These are phyloP conservation scores for Ambrosia trifida DNA, from an alignment of 129 eudicot genomes.

Conservation along the genomic window DNA sequence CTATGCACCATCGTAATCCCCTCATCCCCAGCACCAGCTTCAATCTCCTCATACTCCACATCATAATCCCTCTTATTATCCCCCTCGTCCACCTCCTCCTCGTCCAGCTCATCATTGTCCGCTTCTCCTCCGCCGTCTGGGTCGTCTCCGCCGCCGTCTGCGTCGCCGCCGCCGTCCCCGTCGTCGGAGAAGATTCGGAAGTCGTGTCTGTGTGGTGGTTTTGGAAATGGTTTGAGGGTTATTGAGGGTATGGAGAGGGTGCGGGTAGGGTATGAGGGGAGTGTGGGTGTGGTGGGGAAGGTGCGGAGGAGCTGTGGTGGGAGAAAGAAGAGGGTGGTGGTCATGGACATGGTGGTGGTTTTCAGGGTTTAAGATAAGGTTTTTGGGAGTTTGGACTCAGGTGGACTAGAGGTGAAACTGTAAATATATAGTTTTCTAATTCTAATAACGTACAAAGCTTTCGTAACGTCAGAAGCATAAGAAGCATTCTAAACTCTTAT, in stretches of 20 bases:
- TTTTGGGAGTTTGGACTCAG: constrained; percentile 15
- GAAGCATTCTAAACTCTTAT: too few relatives aligned
- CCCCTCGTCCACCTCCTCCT: constrained; percentile 77
- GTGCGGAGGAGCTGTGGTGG: constrained; percentile 33
- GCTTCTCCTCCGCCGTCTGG: constrained; percentile 42
- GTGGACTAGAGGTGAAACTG: neutral
- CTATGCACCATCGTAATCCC: constrained; percentile 58
- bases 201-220: constrained; percentile 33
- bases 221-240: constrained; percentile 24
- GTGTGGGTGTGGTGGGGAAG: constrained; percentile 27
- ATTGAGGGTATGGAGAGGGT: constrained; percentile 9
- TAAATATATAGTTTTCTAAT: constrained; percentile 1
- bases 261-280: constrained; percentile 29
- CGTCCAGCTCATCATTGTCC: constrained; percentile 74
- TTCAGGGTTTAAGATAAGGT: constrained; percentile 38
- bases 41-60: constrained; percentile 61
- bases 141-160: constrained; percentile 53
- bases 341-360: constrained; percentile 26
- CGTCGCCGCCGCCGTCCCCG: constrained; percentile 53
- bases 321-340: constrained; percentile 50
- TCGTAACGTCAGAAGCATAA: too few relatives aligned
- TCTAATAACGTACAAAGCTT: too few relatives aligned
- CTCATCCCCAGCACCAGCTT: constrained; percentile 41
- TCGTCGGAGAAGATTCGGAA: constrained; percentile 68
- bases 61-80: constrained; percentile 87